Conservation (phyloP, 768 basidiomycete species). For the Paxillus rubicundulus region DNA sequence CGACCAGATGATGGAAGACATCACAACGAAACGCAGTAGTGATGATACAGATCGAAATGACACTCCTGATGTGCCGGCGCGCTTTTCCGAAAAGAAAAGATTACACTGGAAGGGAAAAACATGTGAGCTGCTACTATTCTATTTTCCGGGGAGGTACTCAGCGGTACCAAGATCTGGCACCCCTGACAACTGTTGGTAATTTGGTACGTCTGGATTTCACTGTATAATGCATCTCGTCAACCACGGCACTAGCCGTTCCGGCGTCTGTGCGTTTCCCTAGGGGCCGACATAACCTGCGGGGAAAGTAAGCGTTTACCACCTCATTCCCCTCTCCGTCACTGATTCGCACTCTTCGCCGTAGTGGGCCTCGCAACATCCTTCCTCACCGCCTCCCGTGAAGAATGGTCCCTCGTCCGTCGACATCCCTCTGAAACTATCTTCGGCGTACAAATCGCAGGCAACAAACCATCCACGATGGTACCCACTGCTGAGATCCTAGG, state of each 20-base stretch:
- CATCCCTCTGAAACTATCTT: constrained; percentile 87
- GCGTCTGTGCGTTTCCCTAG: constrained; percentile 78
- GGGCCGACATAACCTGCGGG: constrained; percentile 93
- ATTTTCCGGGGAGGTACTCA: constrained; percentile 29
- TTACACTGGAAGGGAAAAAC: constrained; percentile 85
- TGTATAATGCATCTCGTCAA: not conserved
- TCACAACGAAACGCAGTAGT: constrained; percentile 36
- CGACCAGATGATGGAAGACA: constrained; percentile 8
- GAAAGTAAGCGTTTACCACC: constrained; percentile 57
- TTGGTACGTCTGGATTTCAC: constrained; percentile 45
- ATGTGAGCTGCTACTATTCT: constrained; percentile 46
- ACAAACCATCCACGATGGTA: constrained; percentile 74
- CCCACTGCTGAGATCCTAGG: constrained; percentile 80
- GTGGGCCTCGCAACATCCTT: constrained; percentile 95
- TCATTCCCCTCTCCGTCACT: not conserved
- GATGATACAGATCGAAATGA: constrained; percentile 42
- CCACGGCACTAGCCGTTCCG: constrained; percentile 73
- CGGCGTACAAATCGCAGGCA: constrained; percentile 91
- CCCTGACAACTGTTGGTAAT: constrained; percentile 94
- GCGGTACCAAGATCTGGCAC: constrained; percentile 53
- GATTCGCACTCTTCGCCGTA: constrained; percentile 23
- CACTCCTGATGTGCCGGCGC: constrained; percentile 64
- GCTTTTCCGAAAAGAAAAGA: constrained; percentile 82
- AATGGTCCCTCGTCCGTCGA: constrained; percentile 90
- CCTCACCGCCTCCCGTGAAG: constrained; percentile 82